Evolutionary conservation across 1,284 basidiomycete species (phyloP).

Genomic region (Sporisorium graminicola): DNA sequence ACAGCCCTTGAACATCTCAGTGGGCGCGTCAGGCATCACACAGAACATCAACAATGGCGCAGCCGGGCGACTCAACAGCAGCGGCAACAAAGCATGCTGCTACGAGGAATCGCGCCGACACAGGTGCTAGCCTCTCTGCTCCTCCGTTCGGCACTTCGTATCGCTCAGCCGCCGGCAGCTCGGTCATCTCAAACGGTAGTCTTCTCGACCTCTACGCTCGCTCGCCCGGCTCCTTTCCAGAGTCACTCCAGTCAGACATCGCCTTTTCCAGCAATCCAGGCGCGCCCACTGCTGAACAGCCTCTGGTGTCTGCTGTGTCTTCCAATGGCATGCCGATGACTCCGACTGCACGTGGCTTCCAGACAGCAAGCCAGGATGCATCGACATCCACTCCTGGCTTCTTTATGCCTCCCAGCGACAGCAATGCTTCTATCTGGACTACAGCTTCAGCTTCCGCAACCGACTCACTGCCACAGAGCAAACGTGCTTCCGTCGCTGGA

Average conservation of each 20-base stretch:
- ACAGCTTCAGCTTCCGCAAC: constrained; percentile 31
- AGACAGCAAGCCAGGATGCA: constrained; percentile 11
- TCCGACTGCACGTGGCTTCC: constrained; percentile 26
- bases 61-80: constrained; percentile 11
- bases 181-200: constrained; percentile 44
- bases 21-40: background rate
- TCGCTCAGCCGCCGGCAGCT: constrained; percentile 32
- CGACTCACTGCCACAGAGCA: constrained; percentile 26
- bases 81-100: constrained; percentile 8
- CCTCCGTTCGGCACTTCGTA: constrained; percentile 29
- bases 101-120: constrained; percentile 34
- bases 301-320: constrained; percentile 4
- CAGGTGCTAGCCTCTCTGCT: constrained; percentile 31
- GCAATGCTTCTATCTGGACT: constrained; percentile 43
- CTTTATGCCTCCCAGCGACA: constrained; percentile 33
- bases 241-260: constrained; percentile 1
- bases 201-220: constrained; percentile 51
- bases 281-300: constrained; percentile 1
- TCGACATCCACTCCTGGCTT: constrained; percentile 2
- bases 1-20: background rate
- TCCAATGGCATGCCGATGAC: constrained; percentile 10
- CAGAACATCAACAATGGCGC: constrained; percentile 14
- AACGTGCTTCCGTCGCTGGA: constrained; percentile 40
- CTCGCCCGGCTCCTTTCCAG: constrained; percentile 28
- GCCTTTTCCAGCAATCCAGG: background rate